phyloP scores from a whole-genome alignment of 208 protist genomes.

The Acanthamoeba healyi region DNA sequence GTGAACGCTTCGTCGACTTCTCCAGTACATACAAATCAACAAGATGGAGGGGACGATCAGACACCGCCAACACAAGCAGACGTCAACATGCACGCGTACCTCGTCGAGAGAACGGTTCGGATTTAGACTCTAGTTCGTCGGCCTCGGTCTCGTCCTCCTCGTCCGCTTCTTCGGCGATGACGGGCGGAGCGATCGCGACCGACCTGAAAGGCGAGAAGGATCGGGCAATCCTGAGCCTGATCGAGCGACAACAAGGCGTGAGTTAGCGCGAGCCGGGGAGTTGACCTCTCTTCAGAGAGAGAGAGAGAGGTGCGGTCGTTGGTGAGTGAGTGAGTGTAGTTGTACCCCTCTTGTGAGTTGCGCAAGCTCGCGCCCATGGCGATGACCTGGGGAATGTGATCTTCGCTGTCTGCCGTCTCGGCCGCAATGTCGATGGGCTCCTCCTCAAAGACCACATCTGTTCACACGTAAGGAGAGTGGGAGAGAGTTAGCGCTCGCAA shows the following conservation, averaged over 20 bases:
- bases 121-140: background rate
- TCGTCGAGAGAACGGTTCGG: background rate
- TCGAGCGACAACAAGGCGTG: background rate
- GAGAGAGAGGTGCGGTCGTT: background rate
- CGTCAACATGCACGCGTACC: background rate
- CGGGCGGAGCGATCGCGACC: background rate
- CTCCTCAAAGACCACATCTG: constrained; percentile 4
- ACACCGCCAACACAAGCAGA: too few relatives aligned
- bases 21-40: background rate
- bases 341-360: background rate
- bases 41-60: background rate
- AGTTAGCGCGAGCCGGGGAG: too few relatives aligned
- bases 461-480: too few relatives aligned
- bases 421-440: background rate
- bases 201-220: background rate
- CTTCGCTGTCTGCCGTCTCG: background rate
- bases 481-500: too few relatives aligned
- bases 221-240: background rate
- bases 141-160: background rate
- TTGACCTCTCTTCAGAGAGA: too few relatives aligned
- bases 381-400: background rate
- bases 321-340: too few relatives aligned
- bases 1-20: background rate
- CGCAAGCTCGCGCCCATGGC: constrained; percentile 38
- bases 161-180: background rate